These are phyloP conservation scores for Candida maltosa DNA, from an alignment of 805 yeast species.

Conservation along the genomic window DNA sequence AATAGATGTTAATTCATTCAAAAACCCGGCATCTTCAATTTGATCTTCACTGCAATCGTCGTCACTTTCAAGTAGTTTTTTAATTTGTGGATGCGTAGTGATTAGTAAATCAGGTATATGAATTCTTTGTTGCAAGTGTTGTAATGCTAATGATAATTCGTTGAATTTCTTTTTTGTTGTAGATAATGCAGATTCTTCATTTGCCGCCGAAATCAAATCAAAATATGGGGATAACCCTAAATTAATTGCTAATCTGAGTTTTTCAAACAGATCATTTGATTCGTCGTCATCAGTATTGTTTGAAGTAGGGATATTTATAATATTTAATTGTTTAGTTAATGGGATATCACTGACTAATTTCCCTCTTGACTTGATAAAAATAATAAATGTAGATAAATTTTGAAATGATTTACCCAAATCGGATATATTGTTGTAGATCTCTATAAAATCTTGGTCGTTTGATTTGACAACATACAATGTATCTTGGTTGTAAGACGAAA, in stretches of 20 bases:
- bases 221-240: slow-evolving; percentile 70
- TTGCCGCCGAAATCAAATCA: slow-evolving; percentile 39
- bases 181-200: slow-evolving; percentile 11
- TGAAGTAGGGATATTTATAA: slow-evolving; percentile 27
- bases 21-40: slow-evolving; percentile 48
- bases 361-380: slow-evolving; percentile 44
- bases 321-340: slow-evolving; percentile 29
- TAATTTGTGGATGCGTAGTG: slow-evolving; percentile 50
- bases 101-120: slow-evolving; percentile 62
- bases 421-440: slow-evolving; percentile 8
- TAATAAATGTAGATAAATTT: slow-evolving; percentile 20
- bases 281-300: slow-evolving; percentile 3
- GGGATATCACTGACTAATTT: slow-evolving; percentile 15
- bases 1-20: slow-evolving; percentile 66
- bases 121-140: slow-evolving; percentile 63
- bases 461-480: slow-evolving; percentile 16
- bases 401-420: too few relatives aligned
- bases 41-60: slow-evolving; percentile 34
- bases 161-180: slow-evolving; percentile 58
- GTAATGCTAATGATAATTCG: slow-evolving; percentile 65
- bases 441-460: slow-evolving; percentile 9
- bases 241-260: slow-evolving; percentile 55
- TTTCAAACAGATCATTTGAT: slow-evolving; percentile 38
- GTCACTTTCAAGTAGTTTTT: slow-evolving; percentile 8
- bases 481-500: slow-evolving; percentile 17